These are phyloP conservation scores for Eruca vesicaria DNA, from an alignment of 441 rosid species.

Conservation along the genomic window DNA sequence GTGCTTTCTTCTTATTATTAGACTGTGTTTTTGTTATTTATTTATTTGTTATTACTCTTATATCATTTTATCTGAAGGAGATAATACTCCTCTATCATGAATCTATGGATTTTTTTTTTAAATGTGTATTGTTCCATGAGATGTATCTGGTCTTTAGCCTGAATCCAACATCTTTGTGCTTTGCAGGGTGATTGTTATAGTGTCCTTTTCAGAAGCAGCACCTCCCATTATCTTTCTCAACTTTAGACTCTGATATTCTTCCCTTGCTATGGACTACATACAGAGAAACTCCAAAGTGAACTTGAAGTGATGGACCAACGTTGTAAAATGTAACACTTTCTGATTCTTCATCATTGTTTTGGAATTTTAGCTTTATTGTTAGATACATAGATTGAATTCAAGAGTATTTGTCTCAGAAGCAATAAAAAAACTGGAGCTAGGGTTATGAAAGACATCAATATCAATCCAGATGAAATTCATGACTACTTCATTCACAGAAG, in stretches of 20 bases:
- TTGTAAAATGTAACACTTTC: slow-evolving; percentile 56
- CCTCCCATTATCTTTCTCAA: slow-evolving; percentile 54
- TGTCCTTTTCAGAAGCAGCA: slow-evolving; percentile 56
- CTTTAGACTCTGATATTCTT: slow-evolving; percentile 66
- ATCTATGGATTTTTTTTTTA: not conserved
- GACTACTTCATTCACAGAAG: slow-evolving; percentile 58
- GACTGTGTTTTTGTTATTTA: too few relatives aligned
- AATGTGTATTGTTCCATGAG: not conserved
- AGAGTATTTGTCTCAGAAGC: slow-evolving; percentile 54
- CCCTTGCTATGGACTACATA: slow-evolving; percentile 73
- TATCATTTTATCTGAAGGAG: not conserved
- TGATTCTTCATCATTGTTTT: slow-evolving; percentile 20
- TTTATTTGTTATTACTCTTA: not conserved
- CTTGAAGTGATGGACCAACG: slow-evolving; percentile 62
- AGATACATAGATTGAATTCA: too few relatives aligned
- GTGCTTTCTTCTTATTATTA: too few relatives aligned
- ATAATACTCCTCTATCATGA: not conserved
- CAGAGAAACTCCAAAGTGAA: slow-evolving; percentile 82
- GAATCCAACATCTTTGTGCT: slow-evolving; percentile 6
- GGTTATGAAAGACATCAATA: slow-evolving; percentile 58
- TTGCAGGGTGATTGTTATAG: slow-evolving; percentile 82
- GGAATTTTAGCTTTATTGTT: too few relatives aligned
- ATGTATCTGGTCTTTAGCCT: not conserved
- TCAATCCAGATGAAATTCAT: slow-evolving; percentile 72
- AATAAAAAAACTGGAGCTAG: slow-evolving; percentile 64